A percentile compares a stretch with the other conserved stretches of the same genome.
These are phyloP conservation scores for Ophiostoma tasmaniense DNA, from an alignment of 2,329 filamentous ascomycete species.

Conservation along the genomic window DNA sequence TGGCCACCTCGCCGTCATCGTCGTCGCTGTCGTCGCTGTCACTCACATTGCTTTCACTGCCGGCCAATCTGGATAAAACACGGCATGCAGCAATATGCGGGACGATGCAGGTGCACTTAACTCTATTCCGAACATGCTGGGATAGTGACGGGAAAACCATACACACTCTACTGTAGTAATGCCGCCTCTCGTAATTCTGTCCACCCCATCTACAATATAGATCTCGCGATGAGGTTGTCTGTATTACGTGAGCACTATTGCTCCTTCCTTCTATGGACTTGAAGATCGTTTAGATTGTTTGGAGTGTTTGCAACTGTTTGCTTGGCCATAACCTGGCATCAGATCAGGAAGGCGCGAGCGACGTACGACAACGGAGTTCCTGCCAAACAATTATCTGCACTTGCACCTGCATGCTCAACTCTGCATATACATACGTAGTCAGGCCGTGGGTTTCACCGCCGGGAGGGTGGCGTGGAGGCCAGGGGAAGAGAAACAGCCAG, in stretches of 20 bases:
- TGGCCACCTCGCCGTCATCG: background rate
- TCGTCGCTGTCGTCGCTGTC: background rate
- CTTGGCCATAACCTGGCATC: background rate
- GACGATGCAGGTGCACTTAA: conserved; percentile 10
- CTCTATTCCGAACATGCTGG: background rate
- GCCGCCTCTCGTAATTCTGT: background rate
- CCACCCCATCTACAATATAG: background rate
- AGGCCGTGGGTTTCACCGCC: background rate
- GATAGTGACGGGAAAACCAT: background rate
- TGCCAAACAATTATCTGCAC: background rate
- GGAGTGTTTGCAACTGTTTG: background rate
- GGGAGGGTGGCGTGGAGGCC: conserved; percentile 1
- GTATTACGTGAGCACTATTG: background rate
- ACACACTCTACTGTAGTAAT: background rate
- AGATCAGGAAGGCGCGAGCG: background rate
- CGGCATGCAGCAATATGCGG: conserved; percentile 10
- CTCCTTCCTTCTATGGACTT: background rate
- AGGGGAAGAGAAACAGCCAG: background rate
- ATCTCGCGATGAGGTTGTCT: background rate
- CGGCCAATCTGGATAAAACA: conserved; percentile 9
- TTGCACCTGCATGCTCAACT: background rate
- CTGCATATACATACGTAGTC: background rate
- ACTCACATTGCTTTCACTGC: too few species aligned
- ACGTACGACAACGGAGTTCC: background rate
- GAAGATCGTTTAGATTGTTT: background rate